Evolutionary conservation across 176 grass and related monocot species (phyloP), one percentile per base, ranked within the genome.

Genomic region (Dendrocalamus sinicus): DNA sequence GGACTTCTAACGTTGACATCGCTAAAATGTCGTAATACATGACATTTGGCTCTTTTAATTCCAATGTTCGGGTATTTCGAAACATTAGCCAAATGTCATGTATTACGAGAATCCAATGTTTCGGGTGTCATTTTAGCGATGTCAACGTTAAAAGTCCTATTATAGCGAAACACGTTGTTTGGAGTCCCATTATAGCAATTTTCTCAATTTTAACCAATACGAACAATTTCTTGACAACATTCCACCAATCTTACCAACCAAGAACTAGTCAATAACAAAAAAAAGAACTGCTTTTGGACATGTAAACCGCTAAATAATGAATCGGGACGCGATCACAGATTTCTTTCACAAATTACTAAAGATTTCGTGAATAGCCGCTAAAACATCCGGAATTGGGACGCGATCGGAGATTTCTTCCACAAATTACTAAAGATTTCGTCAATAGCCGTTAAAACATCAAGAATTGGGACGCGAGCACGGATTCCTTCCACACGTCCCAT

Each of bases 261-360:
- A 64, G 39, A 65, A n/a, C 9, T 48, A 16, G 43, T 43, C 41
- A 43, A 78, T 12, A 78, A 47, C n/a, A 62, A 65, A 47, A 28
- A 28, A 64, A 30, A 22, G 12, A 40, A 28, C 11, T 2, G 43
- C 48, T 79, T 43, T 61, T 50, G 45, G 77, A 16, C 15, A 65
- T 79, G 28, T 23, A 79, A 24, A 79, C 60, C 6, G 43, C 77
- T 80, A 80, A 82, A 69, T 71, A 35, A 35, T 35, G 50, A 63
- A 46, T 15, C 24, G 47, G 32, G 41, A 28, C n/a, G 14, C 48
- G 41, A 39, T 47, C n/a, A 30, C 26, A 41, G 13, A 81, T 26
- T 67, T 70, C 35, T 57, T 46, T 43, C 51, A 3, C 37, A n/a
- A 69, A 69, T 68, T 67, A 40, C 28, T 19, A 68, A 68, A 3